Percentiles rank a stretch among this genome's conserved stretches.
Evolutionary conservation across 1,139 yeast genomes (phyloP).

Genomic region (Diutina neorugosa): DNA sequence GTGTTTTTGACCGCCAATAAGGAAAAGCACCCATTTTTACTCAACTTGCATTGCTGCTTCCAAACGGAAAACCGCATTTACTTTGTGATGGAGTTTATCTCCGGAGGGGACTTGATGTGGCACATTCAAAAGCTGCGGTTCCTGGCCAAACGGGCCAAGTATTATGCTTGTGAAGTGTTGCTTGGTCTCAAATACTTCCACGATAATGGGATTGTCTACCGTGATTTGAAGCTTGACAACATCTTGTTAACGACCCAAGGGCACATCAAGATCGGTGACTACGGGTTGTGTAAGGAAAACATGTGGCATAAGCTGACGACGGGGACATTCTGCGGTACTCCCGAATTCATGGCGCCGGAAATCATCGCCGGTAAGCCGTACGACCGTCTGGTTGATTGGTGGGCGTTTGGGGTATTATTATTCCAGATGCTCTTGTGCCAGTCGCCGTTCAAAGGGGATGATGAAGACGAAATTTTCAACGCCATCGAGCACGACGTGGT

Average conservation of each 20-base stretch:
- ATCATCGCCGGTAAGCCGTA: constrained; percentile 85
- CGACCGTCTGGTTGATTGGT: constrained; percentile 95
- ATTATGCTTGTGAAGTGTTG: constrained; percentile 92
- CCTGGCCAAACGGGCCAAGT: constrained; percentile 85
- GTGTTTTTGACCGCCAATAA: constrained; percentile 85
- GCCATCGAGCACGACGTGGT: constrained; percentile 98
- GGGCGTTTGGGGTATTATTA: constrained; percentile 96
- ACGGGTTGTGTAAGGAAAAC: constrained; percentile 91
- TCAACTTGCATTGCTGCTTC: constrained; percentile 88
- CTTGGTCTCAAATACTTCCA: constrained; percentile 87
- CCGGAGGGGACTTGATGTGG: constrained; percentile 99
- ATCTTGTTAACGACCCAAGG: constrained; percentile 81
- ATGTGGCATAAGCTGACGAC: constrained; percentile 92
- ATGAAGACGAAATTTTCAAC: constrained; percentile 94
- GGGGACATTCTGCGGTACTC: constrained; percentile 96
- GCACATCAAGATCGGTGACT: constrained; percentile 95
- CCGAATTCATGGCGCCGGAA: constrained; percentile 99
- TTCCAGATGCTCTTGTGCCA: constrained; percentile 95
- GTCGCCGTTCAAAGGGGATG: constrained; percentile 96
- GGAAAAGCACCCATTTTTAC: constrained; percentile 84
- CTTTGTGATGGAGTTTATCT: constrained; percentile 94
- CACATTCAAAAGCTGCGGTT: constrained; percentile 90
- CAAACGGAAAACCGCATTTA: constrained; percentile 96
- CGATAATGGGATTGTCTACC: constrained; percentile 89
- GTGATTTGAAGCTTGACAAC: constrained; percentile 92